Evolutionary conservation across 164 flowering plant genomes (phyloP).

Genomic region (Hamamelis virginiana): DNA sequence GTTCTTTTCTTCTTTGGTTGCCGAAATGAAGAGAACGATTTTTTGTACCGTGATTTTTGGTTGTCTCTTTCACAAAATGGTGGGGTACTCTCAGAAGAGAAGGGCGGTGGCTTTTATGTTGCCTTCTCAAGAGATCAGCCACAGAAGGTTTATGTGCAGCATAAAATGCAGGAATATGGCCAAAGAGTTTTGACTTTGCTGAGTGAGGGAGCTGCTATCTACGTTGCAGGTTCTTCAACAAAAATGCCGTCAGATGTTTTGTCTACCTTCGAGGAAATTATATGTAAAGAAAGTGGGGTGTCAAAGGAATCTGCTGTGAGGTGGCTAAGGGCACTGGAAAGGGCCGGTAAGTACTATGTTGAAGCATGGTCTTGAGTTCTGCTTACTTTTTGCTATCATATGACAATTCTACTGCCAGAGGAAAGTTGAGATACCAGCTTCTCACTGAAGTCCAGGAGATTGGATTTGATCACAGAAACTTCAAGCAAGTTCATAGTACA

Average conservation of each 20-base stretch:
- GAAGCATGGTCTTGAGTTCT: constrained; percentile 84
- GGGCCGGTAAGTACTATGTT: constrained; percentile 79
- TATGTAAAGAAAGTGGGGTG: constrained; percentile 63
- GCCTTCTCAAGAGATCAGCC: constrained; percentile 94
- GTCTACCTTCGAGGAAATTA: constrained; percentile 67
- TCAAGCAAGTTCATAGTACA: too few relatives aligned
- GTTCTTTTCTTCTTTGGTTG: constrained; percentile 90
- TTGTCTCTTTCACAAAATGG: constrained; percentile 43
- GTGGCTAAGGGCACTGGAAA: constrained; percentile 69
- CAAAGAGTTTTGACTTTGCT: constrained; percentile 63
- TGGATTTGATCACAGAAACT: too few relatives aligned
- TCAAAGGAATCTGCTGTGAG: constrained; percentile 56
- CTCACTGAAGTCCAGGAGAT: too few relatives aligned
- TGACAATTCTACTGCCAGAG: neutral
- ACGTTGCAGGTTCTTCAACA: constrained; percentile 89
- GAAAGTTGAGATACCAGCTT: neutral
- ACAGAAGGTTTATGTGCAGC: constrained; percentile 85
- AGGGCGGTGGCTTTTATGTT: constrained; percentile 88
- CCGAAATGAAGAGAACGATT: constrained; percentile 68
- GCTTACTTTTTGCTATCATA: neutral
- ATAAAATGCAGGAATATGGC: constrained; percentile 75
- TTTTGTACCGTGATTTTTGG: constrained; percentile 84
- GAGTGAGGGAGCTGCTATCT: constrained; percentile 67
- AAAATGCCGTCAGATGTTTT: constrained; percentile 91
- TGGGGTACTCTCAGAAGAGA: constrained; percentile 78